phyloP scores from a whole-genome alignment of 192 early-diverging fungal genomes.

The Gaertneriomyces sp. region DNA sequence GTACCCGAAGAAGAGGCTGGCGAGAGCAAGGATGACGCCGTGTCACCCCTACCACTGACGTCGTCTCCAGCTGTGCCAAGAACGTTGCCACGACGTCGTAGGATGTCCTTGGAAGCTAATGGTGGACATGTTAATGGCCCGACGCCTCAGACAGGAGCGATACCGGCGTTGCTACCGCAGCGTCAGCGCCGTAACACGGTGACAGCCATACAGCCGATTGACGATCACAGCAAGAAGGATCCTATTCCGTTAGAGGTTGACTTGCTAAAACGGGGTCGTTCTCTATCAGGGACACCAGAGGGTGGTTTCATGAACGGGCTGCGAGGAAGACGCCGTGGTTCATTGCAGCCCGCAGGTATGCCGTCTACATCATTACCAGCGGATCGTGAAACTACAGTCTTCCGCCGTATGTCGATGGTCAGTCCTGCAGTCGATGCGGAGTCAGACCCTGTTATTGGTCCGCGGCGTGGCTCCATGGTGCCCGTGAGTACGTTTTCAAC shows the following conservation, averaged over 20 bases:
- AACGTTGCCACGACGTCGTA: conserved; percentile 1
- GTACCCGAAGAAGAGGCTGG: conserved; percentile 3
- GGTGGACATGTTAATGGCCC: too few relatives aligned
- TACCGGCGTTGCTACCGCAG: too few relatives aligned
- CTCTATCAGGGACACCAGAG: conserved; percentile 16
- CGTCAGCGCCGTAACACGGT: neutral
- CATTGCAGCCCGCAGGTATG: neutral
- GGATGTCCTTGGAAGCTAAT: conserved; percentile 15
- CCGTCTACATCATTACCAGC: too few relatives aligned
- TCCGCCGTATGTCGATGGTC: conserved; percentile 47
- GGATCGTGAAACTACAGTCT: conserved; percentile 27
- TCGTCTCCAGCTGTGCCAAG: too few relatives aligned
- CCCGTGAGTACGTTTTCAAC: neutral
- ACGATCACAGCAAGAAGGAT: too few relatives aligned
- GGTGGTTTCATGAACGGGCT: neutral
- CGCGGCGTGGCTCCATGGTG: conserved; percentile 6
- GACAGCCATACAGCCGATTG: neutral
- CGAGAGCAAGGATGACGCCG: conserved; percentile 6
- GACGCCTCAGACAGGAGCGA: too few relatives aligned
- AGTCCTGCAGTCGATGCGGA: conserved; percentile 23
- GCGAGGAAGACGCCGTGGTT: neutral
- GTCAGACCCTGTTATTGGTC: neutral
- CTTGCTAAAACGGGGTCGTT: too few relatives aligned
- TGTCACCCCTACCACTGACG: neutral
- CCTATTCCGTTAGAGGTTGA: too few relatives aligned